A percentile compares a stretch with the other conserved stretches of the same genome.
phyloP scores from a whole-genome alignment of 2,329 filamentous ascomycete genomes.

The Xylaria sp. region DNA sequence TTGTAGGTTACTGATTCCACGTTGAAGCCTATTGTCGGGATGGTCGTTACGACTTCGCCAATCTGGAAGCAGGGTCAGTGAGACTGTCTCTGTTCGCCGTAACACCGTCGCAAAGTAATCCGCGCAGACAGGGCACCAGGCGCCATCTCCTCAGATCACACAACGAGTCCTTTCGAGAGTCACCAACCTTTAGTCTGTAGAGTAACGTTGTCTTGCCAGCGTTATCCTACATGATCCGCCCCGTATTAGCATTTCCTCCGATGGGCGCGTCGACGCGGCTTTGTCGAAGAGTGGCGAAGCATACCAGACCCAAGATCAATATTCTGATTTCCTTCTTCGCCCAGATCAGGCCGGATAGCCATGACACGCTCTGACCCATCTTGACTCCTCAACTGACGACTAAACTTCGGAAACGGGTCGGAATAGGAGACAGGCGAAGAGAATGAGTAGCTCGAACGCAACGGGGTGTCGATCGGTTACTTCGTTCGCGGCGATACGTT shows the following conservation, averaged over 20 bases:
- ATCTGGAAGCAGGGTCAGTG: conserved; percentile 54
- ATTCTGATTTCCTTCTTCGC: conserved; percentile 98
- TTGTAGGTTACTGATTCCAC: conserved; percentile 98
- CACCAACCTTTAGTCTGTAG: conserved; percentile 82
- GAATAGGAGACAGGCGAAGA: not conserved
- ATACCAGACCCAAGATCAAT: conserved; percentile 85
- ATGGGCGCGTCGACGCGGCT: conserved; percentile 12
- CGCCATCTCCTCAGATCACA: not conserved
- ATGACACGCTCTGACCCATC: conserved; percentile 62
- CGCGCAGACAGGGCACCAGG: not conserved
- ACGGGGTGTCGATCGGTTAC: not conserved
- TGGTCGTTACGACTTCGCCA: conserved; percentile 96
- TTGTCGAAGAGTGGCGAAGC: conserved; percentile 25
- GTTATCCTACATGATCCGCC: conserved; percentile 64
- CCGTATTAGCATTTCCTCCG: conserved; percentile 11
- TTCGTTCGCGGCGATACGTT: conserved; percentile 1
- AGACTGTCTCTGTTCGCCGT: conserved; percentile 6
- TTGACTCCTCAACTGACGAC: conserved; percentile 30
- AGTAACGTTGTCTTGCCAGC: conserved; percentile 96
- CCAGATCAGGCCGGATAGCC: conserved; percentile 71
- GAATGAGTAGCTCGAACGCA: conserved; percentile 2
- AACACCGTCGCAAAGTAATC: not conserved
- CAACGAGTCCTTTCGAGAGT: not conserved
- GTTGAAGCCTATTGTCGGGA: conserved; percentile 98
- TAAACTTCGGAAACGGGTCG: not conserved